A percentile compares a stretch with the other conserved stretches of the same genome.
phyloP scores from a whole-genome alignment of 1,284 basidiomycete genomes.

The Leucoagaricus sp. region DNA sequence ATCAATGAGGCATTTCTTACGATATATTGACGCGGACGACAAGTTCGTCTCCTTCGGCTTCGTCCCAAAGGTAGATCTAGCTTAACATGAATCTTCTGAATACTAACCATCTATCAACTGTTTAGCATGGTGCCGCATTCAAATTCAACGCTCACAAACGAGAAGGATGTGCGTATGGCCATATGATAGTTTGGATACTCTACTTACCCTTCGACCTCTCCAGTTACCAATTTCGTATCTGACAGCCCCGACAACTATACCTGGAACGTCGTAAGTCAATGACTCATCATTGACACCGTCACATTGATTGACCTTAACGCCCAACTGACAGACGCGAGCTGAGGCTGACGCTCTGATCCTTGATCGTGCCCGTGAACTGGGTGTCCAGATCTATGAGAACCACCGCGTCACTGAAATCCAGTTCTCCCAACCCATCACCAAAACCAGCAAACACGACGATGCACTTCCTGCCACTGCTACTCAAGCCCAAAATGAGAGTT shows the following conservation, averaged over 20 bases:
- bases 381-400: conserved; percentile 41
- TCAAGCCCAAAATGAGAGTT: neutral
- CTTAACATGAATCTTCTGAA: neutral
- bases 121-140: conserved; percentile 44
- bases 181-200: neutral
- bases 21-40: conserved; percentile 42
- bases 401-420: conserved; percentile 35
- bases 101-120: neutral
- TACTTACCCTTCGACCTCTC: neutral
- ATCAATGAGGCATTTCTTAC: conserved; percentile 42
- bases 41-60: conserved; percentile 41
- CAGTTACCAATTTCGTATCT: conserved; percentile 46
- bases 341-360: conserved; percentile 37
- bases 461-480: neutral
- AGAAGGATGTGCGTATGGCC: conserved; percentile 40
- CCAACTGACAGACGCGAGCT: conserved; percentile 36
- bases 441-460: too few species aligned
- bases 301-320: conserved; percentile 2
- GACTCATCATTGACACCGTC: neutral
- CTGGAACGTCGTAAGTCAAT: conserved; percentile 40
- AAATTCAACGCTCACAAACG: conserved; percentile 41
- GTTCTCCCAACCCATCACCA: conserved; percentile 6
- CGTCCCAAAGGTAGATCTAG: conserved; percentile 36
- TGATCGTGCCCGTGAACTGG: conserved; percentile 32
- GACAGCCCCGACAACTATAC: conserved; percentile 38